Percentiles rank a stretch among this genome's conserved stretches.
Evolutionary conservation across 1,284 basidiomycete species (phyloP).

Genomic region (Jaminaea rosea): DNA sequence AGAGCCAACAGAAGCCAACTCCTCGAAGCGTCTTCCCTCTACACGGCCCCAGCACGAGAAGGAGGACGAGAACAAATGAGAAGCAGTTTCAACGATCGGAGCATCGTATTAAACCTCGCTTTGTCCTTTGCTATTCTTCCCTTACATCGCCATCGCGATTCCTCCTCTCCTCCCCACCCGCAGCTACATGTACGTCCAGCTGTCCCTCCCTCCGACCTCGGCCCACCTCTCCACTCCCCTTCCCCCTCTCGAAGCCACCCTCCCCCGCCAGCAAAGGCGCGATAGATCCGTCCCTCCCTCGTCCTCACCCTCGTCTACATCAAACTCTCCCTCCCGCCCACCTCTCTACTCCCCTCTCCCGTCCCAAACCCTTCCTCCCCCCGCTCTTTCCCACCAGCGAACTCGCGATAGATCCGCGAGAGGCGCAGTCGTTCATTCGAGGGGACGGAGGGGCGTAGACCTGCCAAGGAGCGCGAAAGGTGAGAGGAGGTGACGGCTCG

Average conservation of each 20-base stretch:
- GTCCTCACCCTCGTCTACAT: constrained; percentile 18
- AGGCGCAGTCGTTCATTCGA: constrained; percentile 29
- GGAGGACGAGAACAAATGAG: no score
- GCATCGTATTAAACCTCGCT: no score
- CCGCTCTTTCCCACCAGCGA: constrained; percentile 27
- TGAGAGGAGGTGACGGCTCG: constrained; percentile 25
- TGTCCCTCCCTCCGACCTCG: no score
- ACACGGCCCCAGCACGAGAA: no score
- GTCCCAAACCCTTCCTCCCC: constrained; percentile 36
- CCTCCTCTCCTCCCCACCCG: no score
- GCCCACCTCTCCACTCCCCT: no score
- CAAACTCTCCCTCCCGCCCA: constrained; percentile 36
- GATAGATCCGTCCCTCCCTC: constrained; percentile 59
- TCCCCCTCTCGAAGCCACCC: neutral
- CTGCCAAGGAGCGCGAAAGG: constrained; percentile 27
- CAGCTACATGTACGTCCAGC: no score
- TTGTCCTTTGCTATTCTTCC: no score
- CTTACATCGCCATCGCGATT: no score
- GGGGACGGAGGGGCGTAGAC: constrained; percentile 41
- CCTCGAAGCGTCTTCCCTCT: no score
- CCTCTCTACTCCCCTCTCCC: constrained; percentile 29
- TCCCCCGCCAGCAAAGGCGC: constrained; percentile 84
- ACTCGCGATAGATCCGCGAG: constrained; percentile 29
- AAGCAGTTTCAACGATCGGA: no score
- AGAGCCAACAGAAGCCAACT: no score